Base-by-base conservation (phyloP, 768 basidiomycete genomes). In the Mrakia blollopis region DNA sequence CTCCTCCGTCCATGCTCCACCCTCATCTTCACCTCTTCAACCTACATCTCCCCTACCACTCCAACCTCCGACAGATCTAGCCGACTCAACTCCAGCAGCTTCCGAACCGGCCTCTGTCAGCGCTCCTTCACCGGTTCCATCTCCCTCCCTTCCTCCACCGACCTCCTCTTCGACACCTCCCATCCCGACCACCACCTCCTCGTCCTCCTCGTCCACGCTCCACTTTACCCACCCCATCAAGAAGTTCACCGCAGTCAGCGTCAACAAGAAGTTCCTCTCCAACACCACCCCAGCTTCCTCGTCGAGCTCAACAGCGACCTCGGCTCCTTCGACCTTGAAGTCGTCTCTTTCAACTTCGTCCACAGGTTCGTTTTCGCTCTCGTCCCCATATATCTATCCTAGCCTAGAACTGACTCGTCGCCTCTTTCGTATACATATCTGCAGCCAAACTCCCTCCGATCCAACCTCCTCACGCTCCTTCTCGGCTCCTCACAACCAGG, bases 181-280 rank as follows among this genome's bases (percentile, higher is more conserved):
- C 50, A 37, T 74, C 39, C 11, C 76, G 16, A 21, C 62, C 50
- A 39, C 72, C 37, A 18, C 62, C 50, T 52, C 72, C 50, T 32
- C 61, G 3, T 44, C 8, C 13, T 50, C 47, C 28, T 39, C 65
- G n/a, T n/a, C n/a, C n/a, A n/a, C n/a, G 16, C 23, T 30, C 73
- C 18, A 37, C 71, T 30, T 47, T 75, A 28, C 16, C 65, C 32
- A 62, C 50, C 83, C 83, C 2, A 44, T 62, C 77, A 98, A 98
- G 87, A 90, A 91, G 81, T 95, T 94, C 84, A 92, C 86, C 82
- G 89, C 93, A 39, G 89, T 93, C 79, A 94, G 93, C 82, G 93
- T 98, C 84, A 96, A 93, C 86, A 96, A 94, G 89, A 93, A 92
- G 84, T 98, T 98, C 84, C 86, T 98, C 61, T 92, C 94, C 86